Evolutionary conservation across 2,329 filamentous ascomycete genomes (phyloP), one percentile per base, ranked within the genome.

Genomic region (Ophiostoma ulmi): DNA sequence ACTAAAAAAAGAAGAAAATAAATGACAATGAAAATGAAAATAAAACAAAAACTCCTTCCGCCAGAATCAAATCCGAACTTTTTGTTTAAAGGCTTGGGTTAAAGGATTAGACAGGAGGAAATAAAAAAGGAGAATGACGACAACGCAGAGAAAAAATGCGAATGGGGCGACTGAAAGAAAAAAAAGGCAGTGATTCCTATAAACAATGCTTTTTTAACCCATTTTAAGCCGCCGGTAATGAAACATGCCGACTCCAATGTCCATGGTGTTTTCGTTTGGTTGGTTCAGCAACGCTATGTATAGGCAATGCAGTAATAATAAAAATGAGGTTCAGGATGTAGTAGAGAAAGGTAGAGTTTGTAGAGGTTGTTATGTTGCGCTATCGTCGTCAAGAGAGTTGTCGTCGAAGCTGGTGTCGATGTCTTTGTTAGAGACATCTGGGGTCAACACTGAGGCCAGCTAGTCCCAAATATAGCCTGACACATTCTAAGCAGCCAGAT

Each of bases 401-500:
- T 26, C 10, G 7, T 10, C 3, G 48, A 10, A 11, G 52, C n/a
- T 5, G 10, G 8, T 26, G 52, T 58, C 22, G 52, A 10, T 14
- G 22, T 26, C 52, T 58, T 13, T 26, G 22, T 58, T 26, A 17
- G 22, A 58, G 52, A 58, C n/a, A 58, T 26, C 22, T 10, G 52
- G 22, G 3, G 22, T 48, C 14, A 22, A 7, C 22, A 58, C 52
- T 6, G 52, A 48, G n/a, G n/a, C n/a, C 8, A 58, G 3, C 20
- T 65, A 65, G 63, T 65, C 13, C 63, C 63, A 65, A 20, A 65
- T 22, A 22, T 39, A 65, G 14, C 55, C n/a, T 38, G 38, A 35
- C 31, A 69, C 17, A 39, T 22, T 44, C 58, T 79, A 87, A 75
- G 83, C 85, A 74, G 85, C 87, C 75, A 85, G 82, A 67, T 80